phyloP scores from a whole-genome alignment of 2,329 filamentous ascomycete genomes.

The Daldinia eschscholtzii region DNA sequence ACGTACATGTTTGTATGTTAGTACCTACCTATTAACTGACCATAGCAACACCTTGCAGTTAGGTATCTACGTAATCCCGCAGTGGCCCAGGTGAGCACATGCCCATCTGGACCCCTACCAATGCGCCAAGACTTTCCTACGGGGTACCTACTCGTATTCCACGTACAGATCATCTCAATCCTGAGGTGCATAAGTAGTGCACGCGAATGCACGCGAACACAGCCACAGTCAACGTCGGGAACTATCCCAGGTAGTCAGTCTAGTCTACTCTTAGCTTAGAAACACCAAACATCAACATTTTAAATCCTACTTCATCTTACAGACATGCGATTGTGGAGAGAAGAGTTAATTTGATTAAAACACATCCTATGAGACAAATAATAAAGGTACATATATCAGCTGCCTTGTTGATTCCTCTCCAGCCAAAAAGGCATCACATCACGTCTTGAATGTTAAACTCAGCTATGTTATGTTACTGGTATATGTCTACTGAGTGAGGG shows the following conservation, averaged over 20 bases:
- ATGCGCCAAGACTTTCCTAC: conserved; percentile 22
- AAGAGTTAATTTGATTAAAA: not conserved
- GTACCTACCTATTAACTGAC: too few species aligned
- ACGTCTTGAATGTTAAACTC: not conserved
- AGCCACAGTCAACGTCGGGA: conserved; percentile 20
- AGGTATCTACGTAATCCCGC: conserved; percentile 35
- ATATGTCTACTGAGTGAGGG: not conserved
- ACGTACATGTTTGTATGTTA: not conserved
- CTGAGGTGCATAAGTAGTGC: too few species aligned
- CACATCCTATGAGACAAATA: not conserved
- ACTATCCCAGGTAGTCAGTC: not conserved
- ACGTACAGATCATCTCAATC: not conserved
- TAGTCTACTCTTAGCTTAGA: too few species aligned
- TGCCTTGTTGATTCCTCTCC: not conserved
- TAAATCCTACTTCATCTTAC: not conserved
- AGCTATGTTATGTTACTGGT: not conserved
- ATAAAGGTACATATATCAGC: not conserved
- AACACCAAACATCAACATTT: not conserved
- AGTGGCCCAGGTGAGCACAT: conserved; percentile 15
- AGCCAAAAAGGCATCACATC: too few species aligned
- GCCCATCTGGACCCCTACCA: conserved; percentile 19
- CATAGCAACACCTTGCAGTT: not conserved
- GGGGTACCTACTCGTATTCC: conserved; percentile 17
- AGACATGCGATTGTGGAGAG: not conserved
- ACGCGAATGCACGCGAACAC: conserved; percentile 5